Evolutionary conservation across 345 rosid species (phyloP).

Genomic region (Erodium maritimum): DNA sequence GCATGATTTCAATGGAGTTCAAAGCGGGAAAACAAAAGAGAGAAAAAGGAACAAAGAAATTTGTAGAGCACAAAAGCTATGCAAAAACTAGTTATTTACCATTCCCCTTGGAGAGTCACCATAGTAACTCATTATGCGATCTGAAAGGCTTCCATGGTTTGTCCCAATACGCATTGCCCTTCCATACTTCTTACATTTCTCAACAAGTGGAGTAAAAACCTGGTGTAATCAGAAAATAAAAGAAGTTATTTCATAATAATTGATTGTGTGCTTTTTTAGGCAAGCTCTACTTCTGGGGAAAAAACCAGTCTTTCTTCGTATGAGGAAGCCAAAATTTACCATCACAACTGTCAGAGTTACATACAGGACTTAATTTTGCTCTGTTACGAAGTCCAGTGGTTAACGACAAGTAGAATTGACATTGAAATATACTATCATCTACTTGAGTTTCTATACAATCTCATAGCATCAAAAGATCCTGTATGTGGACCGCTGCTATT

Average conservation of each 20-base stretch:
- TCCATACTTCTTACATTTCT: constrained; percentile 93
- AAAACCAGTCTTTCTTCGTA: background rate
- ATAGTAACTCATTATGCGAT: constrained; percentile 95
- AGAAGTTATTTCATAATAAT: background rate
- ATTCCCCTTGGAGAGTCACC: constrained; percentile 99
- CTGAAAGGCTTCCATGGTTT: constrained; percentile 98
- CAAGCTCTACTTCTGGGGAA: background rate
- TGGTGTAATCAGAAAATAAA: constrained; percentile 14
- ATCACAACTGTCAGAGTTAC: too few species aligned
- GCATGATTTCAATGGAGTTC: constrained; percentile 1
- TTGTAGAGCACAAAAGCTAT: constrained; percentile 3
- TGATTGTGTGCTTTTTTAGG: background rate
- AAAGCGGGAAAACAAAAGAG: background rate
- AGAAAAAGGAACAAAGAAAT: constrained; percentile 11
- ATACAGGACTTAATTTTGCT: background rate
- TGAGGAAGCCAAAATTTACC: too few species aligned
- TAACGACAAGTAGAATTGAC: background rate
- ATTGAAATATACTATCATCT: background rate
- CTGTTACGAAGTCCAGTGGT: background rate
- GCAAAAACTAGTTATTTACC: constrained; percentile 32
- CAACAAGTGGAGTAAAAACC: constrained; percentile 95
- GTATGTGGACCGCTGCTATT: too few species aligned
- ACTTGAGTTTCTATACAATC: too few species aligned
- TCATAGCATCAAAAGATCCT: background rate
- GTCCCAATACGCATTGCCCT: constrained; percentile 99